These are phyloP conservation scores for Corinectria fuckeliana DNA, from an alignment of 2,329 filamentous ascomycete genomes.

Conservation along the genomic window DNA sequence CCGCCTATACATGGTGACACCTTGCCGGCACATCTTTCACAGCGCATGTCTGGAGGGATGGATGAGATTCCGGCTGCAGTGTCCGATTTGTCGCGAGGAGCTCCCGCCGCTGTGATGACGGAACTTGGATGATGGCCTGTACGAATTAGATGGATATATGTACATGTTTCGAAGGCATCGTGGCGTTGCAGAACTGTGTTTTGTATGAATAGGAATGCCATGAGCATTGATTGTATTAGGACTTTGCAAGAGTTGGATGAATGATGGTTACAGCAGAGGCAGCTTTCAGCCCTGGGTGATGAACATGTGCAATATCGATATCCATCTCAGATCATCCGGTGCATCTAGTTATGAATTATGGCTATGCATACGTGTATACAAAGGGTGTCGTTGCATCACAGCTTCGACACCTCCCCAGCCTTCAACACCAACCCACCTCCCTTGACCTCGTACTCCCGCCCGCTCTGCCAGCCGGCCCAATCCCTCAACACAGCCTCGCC, in stretches of 20 bases:
- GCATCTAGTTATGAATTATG: background rate
- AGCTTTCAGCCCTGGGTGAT: background rate
- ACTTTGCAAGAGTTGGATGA: background rate
- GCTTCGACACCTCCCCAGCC: conserved; percentile 38
- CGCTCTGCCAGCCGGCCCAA: conserved; percentile 82
- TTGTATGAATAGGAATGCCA: background rate
- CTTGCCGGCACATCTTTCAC: conserved; percentile 95
- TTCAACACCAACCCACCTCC: conserved; percentile 66
- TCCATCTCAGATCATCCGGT: background rate
- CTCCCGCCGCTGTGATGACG: conserved; percentile 75
- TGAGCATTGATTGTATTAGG: background rate
- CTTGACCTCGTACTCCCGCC: conserved; percentile 71
- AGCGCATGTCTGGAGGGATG: conserved; percentile 90
- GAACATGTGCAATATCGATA: background rate
- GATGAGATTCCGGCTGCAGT: conserved; percentile 93
- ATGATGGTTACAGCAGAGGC: background rate
- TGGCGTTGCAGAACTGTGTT: conserved; percentile 2
- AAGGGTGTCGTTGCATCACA: conserved; percentile 34
- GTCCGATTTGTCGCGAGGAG: conserved; percentile 91
- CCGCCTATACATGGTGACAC: conserved; percentile 94
- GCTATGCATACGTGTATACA: background rate
- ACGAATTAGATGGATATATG: background rate
- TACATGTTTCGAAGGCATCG: background rate
- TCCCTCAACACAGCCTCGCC: conserved; percentile 71
- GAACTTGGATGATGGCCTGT: background rate